phyloP scores from a whole-genome alignment of 1,284 basidiomycete species.

The Mycosarcoma maydis region DNA sequence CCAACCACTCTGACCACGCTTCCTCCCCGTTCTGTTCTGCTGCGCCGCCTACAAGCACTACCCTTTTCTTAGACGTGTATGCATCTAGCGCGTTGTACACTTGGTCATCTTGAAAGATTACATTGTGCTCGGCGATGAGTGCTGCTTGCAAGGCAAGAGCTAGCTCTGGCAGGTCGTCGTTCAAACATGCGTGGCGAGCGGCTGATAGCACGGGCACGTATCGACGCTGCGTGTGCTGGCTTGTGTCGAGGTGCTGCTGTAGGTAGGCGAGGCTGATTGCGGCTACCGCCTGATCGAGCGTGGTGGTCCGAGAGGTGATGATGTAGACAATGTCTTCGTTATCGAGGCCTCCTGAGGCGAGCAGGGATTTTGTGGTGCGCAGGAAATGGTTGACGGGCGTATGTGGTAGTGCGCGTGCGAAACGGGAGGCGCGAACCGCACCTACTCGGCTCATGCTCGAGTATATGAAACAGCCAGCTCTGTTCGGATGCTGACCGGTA shows the following conservation, averaged over 20 bases:
- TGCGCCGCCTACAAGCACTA: conserved; percentile 30
- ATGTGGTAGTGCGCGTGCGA: conserved; percentile 31
- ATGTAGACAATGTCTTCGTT: conserved; percentile 47
- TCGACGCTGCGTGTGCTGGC: conserved; percentile 21
- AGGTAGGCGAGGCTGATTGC: conserved; percentile 32
- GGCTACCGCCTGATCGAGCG: conserved; percentile 32
- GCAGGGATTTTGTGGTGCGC: conserved; percentile 30
- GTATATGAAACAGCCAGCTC: too few species aligned
- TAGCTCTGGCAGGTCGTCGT: conserved; percentile 11
- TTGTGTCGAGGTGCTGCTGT: conserved; percentile 19
- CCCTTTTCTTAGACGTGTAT: conserved; percentile 35
- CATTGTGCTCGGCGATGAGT: conserved; percentile 24
- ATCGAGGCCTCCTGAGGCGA: conserved; percentile 37
- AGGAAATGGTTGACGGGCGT: conserved; percentile 46
- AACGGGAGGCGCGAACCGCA: conserved; percentile 25
- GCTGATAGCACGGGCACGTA: conserved; percentile 39
- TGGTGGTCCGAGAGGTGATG: conserved; percentile 20
- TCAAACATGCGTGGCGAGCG: conserved; percentile 4
- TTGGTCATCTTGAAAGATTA: conserved; percentile 43
- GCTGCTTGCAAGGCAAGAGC: conserved; percentile 33
- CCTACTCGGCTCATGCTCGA: conserved; percentile 36
- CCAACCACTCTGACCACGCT: conserved; percentile 35
- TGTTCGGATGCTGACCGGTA: too few species aligned
- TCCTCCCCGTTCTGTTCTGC: conserved; percentile 12
- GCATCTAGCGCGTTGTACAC: conserved; percentile 33